A percentile compares a stretch with the other conserved stretches of the same genome.
These are phyloP conservation scores for Epipyxis sp. DNA, from an alignment of 108 stramenopile species.

Conservation along the genomic window DNA sequence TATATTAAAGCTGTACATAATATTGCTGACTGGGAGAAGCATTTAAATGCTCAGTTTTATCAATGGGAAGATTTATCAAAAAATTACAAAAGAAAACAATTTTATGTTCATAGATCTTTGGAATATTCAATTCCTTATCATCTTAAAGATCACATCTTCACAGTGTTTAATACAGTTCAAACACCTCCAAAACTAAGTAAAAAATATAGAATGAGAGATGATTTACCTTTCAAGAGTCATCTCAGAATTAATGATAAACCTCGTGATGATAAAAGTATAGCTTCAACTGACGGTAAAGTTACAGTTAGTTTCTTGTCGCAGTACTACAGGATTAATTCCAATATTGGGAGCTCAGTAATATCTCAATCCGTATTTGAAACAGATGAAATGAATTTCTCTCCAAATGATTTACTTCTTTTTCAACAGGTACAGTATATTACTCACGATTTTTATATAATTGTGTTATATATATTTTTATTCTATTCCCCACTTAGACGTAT, in stretches of 20 bases:
- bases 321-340: neutral
- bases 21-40: neutral
- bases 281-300: no score
- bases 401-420: neutral
- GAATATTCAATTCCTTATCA: neutral
- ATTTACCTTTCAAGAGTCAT: neutral
- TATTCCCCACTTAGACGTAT: no score
- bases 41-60: neutral
- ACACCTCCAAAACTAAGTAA: neutral
- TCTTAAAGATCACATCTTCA: neutral
- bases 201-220: neutral
- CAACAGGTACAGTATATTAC: neutral
- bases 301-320: slow-evolving; percentile 10
- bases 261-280: no score
- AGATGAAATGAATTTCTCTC: neutral
- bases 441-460: no score
- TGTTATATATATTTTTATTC: no score
- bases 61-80: neutral
- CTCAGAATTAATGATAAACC: no score
- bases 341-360: neutral
- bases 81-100: neutral
- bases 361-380: slow-evolving; percentile 16
- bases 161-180: slow-evolving; percentile 12
- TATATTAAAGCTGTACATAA: neutral
- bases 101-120: neutral